Evolutionary conservation across 1,284 basidiomycete species (phyloP).

Genomic region (Cryptococcus floricola): DNA sequence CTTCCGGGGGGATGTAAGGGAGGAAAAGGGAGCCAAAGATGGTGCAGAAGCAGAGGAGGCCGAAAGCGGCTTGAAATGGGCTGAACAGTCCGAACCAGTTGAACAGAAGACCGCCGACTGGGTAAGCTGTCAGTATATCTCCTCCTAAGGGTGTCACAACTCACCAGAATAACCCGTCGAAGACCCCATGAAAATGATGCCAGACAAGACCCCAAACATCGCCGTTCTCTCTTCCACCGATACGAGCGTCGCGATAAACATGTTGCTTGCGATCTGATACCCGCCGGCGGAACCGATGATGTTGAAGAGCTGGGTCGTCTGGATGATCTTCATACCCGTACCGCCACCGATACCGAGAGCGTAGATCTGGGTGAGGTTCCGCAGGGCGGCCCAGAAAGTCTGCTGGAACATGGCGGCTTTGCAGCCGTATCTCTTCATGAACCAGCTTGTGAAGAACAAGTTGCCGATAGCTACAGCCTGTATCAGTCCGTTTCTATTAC

Average conservation of each 20-base stretch:
- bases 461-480: conserved; percentile 36
- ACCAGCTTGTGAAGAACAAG: conserved; percentile 42
- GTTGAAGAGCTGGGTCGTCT: conserved; percentile 44
- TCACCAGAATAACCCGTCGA: conserved; percentile 25
- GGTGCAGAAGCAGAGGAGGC: conserved; percentile 38
- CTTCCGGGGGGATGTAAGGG: conserved; percentile 39
- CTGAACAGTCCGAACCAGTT: conserved; percentile 30
- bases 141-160: neutral
- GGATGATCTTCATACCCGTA: conserved; percentile 36
- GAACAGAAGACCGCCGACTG: conserved; percentile 37
- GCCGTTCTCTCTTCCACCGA: conserved; percentile 34
- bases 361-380: conserved; percentile 42
- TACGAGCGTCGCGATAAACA: conserved; percentile 32
- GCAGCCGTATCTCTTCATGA: conserved; percentile 36
- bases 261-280: conserved; percentile 40
- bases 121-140: neutral
- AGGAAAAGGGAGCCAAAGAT: conserved; percentile 42
- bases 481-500: neutral
- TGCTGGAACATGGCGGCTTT: conserved; percentile 45
- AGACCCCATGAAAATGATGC: conserved; percentile 39
- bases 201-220: conserved; percentile 41
- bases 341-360: conserved; percentile 30
- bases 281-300: conserved; percentile 43
- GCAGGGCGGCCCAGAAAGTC: conserved; percentile 40
- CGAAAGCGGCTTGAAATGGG: conserved; percentile 43